These are phyloP conservation scores for Cephaloascus fragrans DNA, from an alignment of 805 yeast genomes.

Conservation along the genomic window DNA sequence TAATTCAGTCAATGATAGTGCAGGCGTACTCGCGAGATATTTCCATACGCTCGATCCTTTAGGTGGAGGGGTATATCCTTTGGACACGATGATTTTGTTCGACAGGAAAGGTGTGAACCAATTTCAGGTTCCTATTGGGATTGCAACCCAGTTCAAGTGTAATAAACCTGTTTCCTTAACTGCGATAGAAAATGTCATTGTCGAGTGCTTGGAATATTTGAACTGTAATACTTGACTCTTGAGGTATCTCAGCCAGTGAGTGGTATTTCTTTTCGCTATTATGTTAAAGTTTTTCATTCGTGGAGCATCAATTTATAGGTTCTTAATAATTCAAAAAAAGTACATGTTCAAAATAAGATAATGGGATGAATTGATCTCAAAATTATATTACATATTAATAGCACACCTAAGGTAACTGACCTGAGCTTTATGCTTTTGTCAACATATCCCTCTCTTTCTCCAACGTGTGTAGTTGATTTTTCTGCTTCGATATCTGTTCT, in stretches of 20 bases:
- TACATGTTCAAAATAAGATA: too few species aligned
- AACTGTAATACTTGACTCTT: not conserved
- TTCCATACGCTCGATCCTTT: slow-evolving; percentile 12
- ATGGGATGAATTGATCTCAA: too few species aligned
- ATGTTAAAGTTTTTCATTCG: too few species aligned
- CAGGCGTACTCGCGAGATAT: not conserved
- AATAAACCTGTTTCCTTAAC: slow-evolving; percentile 2
- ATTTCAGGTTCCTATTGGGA: slow-evolving; percentile 6
- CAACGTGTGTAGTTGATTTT: slow-evolving; percentile 26
- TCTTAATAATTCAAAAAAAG: slow-evolving; percentile 6
- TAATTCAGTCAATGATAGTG: not conserved
- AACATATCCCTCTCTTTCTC: slow-evolving; percentile 25
- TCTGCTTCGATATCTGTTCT: slow-evolving; percentile 29
- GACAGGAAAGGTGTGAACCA: slow-evolving; percentile 8
- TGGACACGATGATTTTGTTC: slow-evolving; percentile 11
- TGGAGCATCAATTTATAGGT: too few species aligned
- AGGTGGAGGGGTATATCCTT: slow-evolving; percentile 16
- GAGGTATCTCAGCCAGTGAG: too few species aligned
- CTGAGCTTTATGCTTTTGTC: too few species aligned
- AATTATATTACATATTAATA: too few species aligned
- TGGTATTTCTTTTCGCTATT: too few species aligned
- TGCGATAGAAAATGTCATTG: slow-evolving; percentile 4
- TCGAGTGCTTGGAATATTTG: slow-evolving; percentile 4
- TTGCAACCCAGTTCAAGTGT: not conserved
- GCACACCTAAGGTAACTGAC: too few species aligned